These are phyloP conservation scores for Nectriaceae sp. DNA, from an alignment of 2,329 filamentous ascomycete genomes.

Conservation along the genomic window DNA sequence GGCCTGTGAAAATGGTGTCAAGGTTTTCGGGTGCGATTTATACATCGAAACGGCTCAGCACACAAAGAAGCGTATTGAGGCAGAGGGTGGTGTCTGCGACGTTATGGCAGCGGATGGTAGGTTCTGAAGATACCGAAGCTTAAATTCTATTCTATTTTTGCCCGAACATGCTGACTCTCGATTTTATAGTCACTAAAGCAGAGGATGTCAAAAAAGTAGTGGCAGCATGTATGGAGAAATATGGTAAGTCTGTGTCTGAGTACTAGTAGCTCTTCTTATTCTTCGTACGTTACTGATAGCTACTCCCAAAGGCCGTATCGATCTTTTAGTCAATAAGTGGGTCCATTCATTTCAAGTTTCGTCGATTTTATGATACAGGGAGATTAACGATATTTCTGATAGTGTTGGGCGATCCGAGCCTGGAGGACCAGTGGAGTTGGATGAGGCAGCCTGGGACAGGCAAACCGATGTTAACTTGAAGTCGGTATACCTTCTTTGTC, in stretches of 20 bases:
- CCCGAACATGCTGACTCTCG: neutral
- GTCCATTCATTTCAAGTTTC: no score
- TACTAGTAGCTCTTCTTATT: no score
- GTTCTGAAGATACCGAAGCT: neutral
- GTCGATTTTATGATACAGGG: no score
- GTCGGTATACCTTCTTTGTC: constrained; percentile 12
- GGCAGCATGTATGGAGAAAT: constrained; percentile 1
- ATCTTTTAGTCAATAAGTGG: constrained; percentile 7
- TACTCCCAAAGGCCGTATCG: constrained; percentile 6
- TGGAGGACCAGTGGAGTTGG: neutral
- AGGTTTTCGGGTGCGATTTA: constrained; percentile 7
- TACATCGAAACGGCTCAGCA: neutral
- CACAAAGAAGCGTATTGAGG: neutral
- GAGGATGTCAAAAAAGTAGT: constrained; percentile 1
- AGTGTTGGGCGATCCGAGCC: neutral
- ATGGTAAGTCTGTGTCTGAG: constrained; percentile 1
- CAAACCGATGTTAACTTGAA: constrained; percentile 13
- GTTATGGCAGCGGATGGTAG: neutral
- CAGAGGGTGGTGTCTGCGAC: neutral
- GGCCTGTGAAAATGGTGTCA: neutral
- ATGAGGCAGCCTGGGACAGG: constrained; percentile 4
- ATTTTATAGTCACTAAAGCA: neutral
- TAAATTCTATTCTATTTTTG: neutral
- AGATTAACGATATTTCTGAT: no score
- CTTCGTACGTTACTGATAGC: no score